Base-by-base conservation (phyloP, 495 filamentous ascomycete species). In the Filosporella fistucella region DNA sequence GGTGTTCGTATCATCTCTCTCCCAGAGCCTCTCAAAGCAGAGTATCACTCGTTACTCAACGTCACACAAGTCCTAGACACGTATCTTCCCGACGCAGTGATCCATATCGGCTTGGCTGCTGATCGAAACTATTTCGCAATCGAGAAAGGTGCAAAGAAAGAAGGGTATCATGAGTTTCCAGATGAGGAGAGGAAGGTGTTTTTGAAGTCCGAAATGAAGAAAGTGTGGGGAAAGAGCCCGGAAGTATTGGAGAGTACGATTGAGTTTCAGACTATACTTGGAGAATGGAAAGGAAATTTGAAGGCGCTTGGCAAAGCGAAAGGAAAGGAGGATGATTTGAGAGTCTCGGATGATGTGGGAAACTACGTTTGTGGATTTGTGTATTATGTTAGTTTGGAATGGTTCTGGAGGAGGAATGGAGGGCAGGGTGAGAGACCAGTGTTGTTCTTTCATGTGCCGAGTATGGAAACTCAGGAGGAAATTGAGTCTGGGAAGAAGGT, bases 301-400 rank as follows among this genome's bases (percentile, higher is more conserved):
- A 30, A 32, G n/a, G 46, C 12, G 23, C 30, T 30, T 16, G 30
- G 21, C 11, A 39, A 45, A 21, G 20, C 12, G n/a, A 38, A 14
- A 23, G 28, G 32, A 8, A 50, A 40, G 30, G 30, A 23, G 11
- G 42, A 46, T 0, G 50, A 65, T 49, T 46, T 63, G 7, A 49
- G 51, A 30, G 12, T 48, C 12, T 55, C 36, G 10, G 55, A 63
- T 45, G 60, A 63, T 56, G 60, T 65, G 20, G 62, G 60, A 25
- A 58, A 44, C 37, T 65, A 55, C 51, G 51, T 61, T 1, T 63
- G 60, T 55, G 62, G 62, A n/a, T 62, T 63, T 34, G 37, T 63
- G 11, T 65, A 61, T 47, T 65, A 59, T 41, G 39, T 49, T 1
- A 52, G 39, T 16, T 40, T 64, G 13, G 40, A 47, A 37, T 54